These are phyloP conservation scores for Larix kaempferi DNA, from an alignment of 75 land plant genomes.

Conservation along the genomic window DNA sequence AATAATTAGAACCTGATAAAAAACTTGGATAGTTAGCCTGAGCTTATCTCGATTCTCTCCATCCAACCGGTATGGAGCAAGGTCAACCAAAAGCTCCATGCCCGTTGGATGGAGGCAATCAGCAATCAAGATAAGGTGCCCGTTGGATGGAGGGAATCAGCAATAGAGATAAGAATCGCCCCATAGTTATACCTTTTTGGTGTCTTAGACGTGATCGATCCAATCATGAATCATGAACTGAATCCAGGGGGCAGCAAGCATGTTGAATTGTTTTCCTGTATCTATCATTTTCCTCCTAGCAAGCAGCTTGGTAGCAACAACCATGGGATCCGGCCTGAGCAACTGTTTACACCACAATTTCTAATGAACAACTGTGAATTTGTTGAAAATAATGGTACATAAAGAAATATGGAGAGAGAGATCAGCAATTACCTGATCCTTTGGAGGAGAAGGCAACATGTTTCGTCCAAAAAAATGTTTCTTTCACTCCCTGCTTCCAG, in stretches of 20 bases:
- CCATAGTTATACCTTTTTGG: constrained; percentile 19
- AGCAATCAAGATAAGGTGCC: too few relatives aligned
- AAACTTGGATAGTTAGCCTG: too few relatives aligned
- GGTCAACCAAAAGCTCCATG: too few relatives aligned
- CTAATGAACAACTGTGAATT: neutral
- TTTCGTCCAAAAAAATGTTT: constrained; percentile 54
- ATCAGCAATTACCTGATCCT: constrained; percentile 2
- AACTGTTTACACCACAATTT: constrained; percentile 20
- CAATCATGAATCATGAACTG: constrained; percentile 82
- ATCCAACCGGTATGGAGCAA: constrained; percentile 43
- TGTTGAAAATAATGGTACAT: neutral
- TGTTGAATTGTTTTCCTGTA: constrained; percentile 56
- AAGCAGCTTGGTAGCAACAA: constrained; percentile 62
- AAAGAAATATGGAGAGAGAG: neutral
- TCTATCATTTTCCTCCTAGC: constrained; percentile 34
- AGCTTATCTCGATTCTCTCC: too few relatives aligned
- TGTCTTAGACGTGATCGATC: constrained; percentile 64
- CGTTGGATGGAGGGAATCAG: too few relatives aligned
- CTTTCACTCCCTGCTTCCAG: constrained; percentile 20
- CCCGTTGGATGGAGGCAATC: constrained; percentile 34
- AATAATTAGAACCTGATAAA: too few relatives aligned
- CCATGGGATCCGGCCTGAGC: constrained; percentile 49
- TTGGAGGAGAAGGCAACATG: constrained; percentile 34
- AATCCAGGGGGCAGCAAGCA: constrained; percentile 65
- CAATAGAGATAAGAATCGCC: too few relatives aligned